phyloP scores from a whole-genome alignment of 2,329 filamentous ascomycete genomes.

The Talaromyces verruculosus region DNA sequence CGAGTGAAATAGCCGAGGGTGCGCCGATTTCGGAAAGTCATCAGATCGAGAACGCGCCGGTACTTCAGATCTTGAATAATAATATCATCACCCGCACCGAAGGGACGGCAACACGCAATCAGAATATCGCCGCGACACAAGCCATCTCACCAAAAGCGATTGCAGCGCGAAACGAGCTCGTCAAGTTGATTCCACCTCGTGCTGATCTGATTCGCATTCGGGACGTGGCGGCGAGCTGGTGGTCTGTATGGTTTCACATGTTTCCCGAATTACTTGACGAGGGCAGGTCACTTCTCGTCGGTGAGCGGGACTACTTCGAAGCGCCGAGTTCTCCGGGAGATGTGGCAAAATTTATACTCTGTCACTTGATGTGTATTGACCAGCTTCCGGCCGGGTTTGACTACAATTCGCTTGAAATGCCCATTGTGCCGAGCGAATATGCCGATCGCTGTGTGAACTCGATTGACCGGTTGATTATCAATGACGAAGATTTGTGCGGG shows the following conservation, averaged over 20 bases:
- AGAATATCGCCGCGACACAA: conserved; percentile 27
- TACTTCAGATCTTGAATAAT: conserved; percentile 42
- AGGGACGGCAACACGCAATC: conserved; percentile 28
- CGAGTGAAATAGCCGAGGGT: not conserved
- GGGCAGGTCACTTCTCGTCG: conserved; percentile 23
- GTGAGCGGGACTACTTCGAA: conserved; percentile 17
- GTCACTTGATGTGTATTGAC: conserved; percentile 46
- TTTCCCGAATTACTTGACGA: conserved; percentile 33
- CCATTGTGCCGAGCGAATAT: conserved; percentile 45
- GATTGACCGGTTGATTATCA: conserved; percentile 50
- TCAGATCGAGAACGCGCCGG: conserved; percentile 37
- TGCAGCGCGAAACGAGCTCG: conserved; percentile 30
- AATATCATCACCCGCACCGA: conserved; percentile 37
- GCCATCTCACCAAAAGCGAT: conserved; percentile 32
- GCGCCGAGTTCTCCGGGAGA: conserved; percentile 36
- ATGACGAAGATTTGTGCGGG: conserved; percentile 52
- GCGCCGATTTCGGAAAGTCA: conserved; percentile 15
- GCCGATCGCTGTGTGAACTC: conserved; percentile 49
- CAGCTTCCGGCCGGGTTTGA: conserved; percentile 43
- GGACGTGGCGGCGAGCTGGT: conserved; percentile 32
- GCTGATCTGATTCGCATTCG: conserved; percentile 37
- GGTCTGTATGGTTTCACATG: conserved; percentile 36
- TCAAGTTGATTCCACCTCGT: conserved; percentile 36
- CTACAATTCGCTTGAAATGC: conserved; percentile 37
- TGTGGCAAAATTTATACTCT: conserved; percentile 46